Evolutionary conservation across 352 stramenopile species (phyloP).

Genomic region (Pythium coloratum): DNA sequence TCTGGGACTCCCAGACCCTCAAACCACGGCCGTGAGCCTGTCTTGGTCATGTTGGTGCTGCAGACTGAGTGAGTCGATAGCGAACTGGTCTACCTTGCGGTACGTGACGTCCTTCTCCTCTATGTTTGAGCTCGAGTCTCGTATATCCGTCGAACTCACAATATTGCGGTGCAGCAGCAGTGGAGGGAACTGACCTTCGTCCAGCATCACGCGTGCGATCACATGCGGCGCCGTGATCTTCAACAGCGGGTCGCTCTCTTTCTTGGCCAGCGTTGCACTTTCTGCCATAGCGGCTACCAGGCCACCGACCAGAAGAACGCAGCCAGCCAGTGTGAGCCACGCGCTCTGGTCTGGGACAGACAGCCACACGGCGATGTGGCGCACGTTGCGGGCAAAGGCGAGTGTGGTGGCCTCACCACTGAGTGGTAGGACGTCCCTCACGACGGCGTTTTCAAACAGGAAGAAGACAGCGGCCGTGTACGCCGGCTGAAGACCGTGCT

Average conservation of each 20-base stretch:
- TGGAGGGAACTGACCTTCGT: constrained; percentile 3
- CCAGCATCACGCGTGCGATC: no score
- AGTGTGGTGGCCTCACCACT: neutral
- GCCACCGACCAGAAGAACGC: neutral
- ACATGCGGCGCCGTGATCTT: neutral
- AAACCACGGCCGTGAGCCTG: no score
- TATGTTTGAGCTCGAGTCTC: neutral
- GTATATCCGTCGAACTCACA: no score
- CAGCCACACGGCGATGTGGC: neutral
- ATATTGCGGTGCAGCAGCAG: constrained; percentile 1
- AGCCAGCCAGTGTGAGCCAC: no score
- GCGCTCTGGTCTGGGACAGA: neutral
- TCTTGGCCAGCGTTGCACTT: neutral
- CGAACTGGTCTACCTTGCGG: neutral
- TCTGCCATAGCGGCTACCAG: neutral
- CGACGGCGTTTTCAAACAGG: constrained; percentile 5
- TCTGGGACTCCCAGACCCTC: no score
- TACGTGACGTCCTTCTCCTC: no score
- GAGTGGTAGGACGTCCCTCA: neutral
- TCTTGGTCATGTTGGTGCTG: no score
- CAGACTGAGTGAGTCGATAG: neutral
- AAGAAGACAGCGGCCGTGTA: constrained; percentile 7
- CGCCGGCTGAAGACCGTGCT: constrained; percentile 3
- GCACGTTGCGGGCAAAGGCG: neutral
- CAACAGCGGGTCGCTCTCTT: neutral